Conservation (phyloP, 306 rosid genomes). For the Medicago truncatula region DNA sequence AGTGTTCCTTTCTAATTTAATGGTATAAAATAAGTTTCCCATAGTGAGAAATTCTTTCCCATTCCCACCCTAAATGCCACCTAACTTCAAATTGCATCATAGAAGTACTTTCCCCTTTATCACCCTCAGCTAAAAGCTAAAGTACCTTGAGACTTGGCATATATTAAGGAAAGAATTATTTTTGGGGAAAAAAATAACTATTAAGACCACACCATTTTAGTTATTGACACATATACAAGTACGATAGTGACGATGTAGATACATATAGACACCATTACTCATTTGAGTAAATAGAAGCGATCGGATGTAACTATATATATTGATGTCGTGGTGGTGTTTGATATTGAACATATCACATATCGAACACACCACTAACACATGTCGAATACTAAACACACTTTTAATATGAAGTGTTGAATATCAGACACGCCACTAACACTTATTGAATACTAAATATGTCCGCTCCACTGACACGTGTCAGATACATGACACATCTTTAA, state of each 20-base stretch:
- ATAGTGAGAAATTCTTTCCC: no score
- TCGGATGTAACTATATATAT: not conserved
- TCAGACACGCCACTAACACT: not conserved
- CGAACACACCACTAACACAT: not conserved
- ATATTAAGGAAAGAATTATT: not conserved
- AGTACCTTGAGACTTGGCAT: constrained; percentile 15
- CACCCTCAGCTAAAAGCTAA: not conserved
- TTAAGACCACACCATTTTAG: constrained; percentile 8
- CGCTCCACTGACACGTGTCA: not conserved
- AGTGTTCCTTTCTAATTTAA: no score
- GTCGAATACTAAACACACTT: not conserved
- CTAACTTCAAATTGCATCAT: not conserved
- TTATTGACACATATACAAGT: not conserved
- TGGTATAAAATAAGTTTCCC: no score
- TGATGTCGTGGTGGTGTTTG: not conserved
- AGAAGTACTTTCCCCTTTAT: not conserved
- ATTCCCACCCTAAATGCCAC: no score
- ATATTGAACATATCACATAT: not conserved
- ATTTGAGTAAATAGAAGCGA: not conserved
- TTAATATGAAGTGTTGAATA: not conserved
- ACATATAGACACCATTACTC: not conserved
- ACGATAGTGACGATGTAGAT: not conserved
- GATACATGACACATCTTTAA: not conserved
- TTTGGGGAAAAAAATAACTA: not conserved
- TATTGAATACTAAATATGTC: not conserved